A percentile compares a stretch with the other conserved stretches of the same genome.
phyloP scores from a whole-genome alignment of 2,329 filamentous ascomycete species.

The Xylaria sp. region DNA sequence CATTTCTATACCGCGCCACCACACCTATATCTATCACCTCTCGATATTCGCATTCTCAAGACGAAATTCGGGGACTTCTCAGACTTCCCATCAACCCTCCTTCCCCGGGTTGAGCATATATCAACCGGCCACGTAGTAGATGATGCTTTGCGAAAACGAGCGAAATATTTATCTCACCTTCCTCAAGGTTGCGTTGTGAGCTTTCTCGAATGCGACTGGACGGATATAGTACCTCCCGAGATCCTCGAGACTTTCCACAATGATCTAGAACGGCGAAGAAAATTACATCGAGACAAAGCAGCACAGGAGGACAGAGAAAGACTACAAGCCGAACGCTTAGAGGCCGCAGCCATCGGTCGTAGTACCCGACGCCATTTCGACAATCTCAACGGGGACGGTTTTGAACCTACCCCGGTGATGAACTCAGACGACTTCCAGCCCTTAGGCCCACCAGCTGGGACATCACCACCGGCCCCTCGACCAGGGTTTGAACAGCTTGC shows the following conservation, averaged over 20 bases:
- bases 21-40: conserved; percentile 88
- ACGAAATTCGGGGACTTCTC: conserved; percentile 87
- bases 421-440: conserved; percentile 74
- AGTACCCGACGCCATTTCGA: conserved; percentile 55
- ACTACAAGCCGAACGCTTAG: conserved; percentile 81
- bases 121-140: conserved; percentile 90
- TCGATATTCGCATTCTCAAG: conserved; percentile 93
- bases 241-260: conserved; percentile 79
- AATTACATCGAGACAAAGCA: conserved; percentile 84
- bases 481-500: conserved; percentile 76
- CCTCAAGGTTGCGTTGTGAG: conserved; percentile 91
- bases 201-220: conserved; percentile 95
- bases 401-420: conserved; percentile 55
- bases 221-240: conserved; percentile 81
- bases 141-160: conserved; percentile 82
- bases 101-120: conserved; percentile 89
- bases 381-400: conserved; percentile 55
- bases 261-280: conserved; percentile 81
- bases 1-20: conserved; percentile 90
- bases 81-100: conserved; percentile 83
- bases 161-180: conserved; percentile 88
- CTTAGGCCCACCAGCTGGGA: conserved; percentile 61
- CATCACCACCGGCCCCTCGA: conserved; percentile 67
- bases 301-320: conserved; percentile 87
- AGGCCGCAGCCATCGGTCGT: conserved; percentile 75